Base-by-base conservation (phyloP, 2,329 filamentous ascomycete species). In the Hymenoscyphus fructigenus region DNA sequence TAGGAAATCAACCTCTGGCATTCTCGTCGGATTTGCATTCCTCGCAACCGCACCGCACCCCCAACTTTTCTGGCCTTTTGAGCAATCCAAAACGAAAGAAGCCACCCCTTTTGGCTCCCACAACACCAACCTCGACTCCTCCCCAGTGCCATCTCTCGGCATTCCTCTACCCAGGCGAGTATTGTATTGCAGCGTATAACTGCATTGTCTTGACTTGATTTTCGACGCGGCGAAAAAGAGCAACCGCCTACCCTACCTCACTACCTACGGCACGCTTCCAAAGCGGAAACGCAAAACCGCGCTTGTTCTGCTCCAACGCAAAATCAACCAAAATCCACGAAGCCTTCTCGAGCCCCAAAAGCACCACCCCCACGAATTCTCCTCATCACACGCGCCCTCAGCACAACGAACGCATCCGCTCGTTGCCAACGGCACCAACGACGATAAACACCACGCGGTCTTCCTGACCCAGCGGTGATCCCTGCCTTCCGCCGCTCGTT, bases 221-320 rank as follows among this genome's bases (percentile, higher is more conserved):
- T n/a, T 20, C 47, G 47, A 53, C 47, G n/a, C 60, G 29, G 32
- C 47, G n/a, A 61, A 56, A 61, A 61, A 55, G 12, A 53, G 23
- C 10, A 53, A 14, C 20, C 47, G 20, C 20, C 47, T 26, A 23
- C 47, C 47, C 47, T 53, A 53, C 47, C 10, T 23, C 47, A 53
- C 47, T 53, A 38, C 12, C n/a, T 50, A 32, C 44, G 47, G 38
- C 34, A n/a, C 36, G 58, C 23, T 41, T 44, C 60, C 38, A 53
- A 53, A 53, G 47, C 47, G 47, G 47, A 53, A 53, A 53, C 47
- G 20, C 36, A 23, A 57, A 61, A 59, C 60, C 58, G 50, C 61
- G 60, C 60, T 65, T 65, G 56, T 65, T 58, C 61, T 65, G 56
- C 59, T 62, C 34, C 17, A 59, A 62, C 59, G 60, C 63, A 62